phyloP scores from a whole-genome alignment of 345 rosid species.

The Eucalyptus leucophloia region DNA sequence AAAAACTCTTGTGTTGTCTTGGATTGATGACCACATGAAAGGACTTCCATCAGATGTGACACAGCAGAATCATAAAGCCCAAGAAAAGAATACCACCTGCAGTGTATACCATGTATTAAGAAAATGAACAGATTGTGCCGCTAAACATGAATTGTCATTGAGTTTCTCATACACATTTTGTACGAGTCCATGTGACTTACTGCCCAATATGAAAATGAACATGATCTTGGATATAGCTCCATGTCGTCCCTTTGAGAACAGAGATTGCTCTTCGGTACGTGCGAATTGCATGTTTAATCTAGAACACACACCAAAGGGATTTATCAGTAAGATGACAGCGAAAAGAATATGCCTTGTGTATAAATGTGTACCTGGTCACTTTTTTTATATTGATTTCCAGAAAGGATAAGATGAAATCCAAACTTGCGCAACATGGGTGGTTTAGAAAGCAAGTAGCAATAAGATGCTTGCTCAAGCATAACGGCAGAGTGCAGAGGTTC shows the following conservation, averaged over 20 bases:
- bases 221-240: slow-evolving; percentile 95
- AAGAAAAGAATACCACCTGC: slow-evolving; percentile 87
- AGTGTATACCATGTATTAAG: neutral
- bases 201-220: slow-evolving; percentile 91
- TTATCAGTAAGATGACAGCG: neutral
- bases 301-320: slow-evolving; percentile 1
- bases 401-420: slow-evolving; percentile 96
- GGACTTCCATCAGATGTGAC: slow-evolving; percentile 63
- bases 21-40: slow-evolving; percentile 79
- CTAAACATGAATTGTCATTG: neutral
- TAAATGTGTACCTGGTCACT: slow-evolving; percentile 74
- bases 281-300: slow-evolving; percentile 96
- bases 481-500: slow-evolving; percentile 93
- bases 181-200: slow-evolving; percentile 33
- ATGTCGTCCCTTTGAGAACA: slow-evolving; percentile 70
- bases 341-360: neutral
- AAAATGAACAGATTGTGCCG: neutral
- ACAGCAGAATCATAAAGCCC: slow-evolving; percentile 90
- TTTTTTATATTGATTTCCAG: slow-evolving; percentile 88
- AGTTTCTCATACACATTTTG: neutral
- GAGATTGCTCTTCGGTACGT: slow-evolving; percentile 78
- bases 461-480: slow-evolving; percentile 99
- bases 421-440: slow-evolving; percentile 92
- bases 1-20: slow-evolving; percentile 87
- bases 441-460: slow-evolving; percentile 80